Conservation (phyloP, 1,284 basidiomycete species). For the Ceratobasidium sp. region DNA sequence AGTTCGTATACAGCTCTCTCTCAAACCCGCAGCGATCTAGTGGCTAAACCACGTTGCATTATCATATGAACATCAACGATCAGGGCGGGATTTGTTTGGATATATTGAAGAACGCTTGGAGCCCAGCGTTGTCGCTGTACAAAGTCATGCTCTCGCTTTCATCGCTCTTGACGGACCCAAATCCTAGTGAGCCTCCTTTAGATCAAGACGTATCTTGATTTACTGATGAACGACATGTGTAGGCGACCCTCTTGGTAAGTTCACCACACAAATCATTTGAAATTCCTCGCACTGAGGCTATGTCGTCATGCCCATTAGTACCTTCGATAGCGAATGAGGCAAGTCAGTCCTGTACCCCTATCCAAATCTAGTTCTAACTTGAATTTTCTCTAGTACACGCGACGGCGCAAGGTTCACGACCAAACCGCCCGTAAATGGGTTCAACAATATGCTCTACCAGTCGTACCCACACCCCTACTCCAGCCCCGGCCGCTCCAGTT, state of each 20-base stretch:
- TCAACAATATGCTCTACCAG: conserved; percentile 63
- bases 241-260: conserved; percentile 28
- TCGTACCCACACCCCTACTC: conserved; percentile 44
- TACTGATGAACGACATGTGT: not conserved
- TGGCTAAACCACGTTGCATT: conserved; percentile 56
- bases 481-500: conserved; percentile 26
- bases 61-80: conserved; percentile 91
- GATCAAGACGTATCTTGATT: not conserved
- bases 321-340: conserved; percentile 30
- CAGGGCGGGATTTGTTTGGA: conserved; percentile 53
- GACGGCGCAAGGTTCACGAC: conserved; percentile 14
- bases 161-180: conserved; percentile 86
- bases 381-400: conserved; percentile 1
- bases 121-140: conserved; percentile 87
- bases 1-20: conserved; percentile 50
- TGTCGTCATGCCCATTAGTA: conserved; percentile 26
- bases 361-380: not conserved
- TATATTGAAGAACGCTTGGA: conserved; percentile 75
- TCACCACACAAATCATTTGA: conserved; percentile 23
- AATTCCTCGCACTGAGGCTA: not conserved
- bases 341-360: not conserved
- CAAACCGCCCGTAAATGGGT: conserved; percentile 16
- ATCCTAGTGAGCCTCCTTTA: conserved; percentile 68
- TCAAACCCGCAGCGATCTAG: not conserved
- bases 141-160: conserved; percentile 90